Base-by-base conservation (phyloP, 805 yeast species). In the Lachancea mirantina region DNA sequence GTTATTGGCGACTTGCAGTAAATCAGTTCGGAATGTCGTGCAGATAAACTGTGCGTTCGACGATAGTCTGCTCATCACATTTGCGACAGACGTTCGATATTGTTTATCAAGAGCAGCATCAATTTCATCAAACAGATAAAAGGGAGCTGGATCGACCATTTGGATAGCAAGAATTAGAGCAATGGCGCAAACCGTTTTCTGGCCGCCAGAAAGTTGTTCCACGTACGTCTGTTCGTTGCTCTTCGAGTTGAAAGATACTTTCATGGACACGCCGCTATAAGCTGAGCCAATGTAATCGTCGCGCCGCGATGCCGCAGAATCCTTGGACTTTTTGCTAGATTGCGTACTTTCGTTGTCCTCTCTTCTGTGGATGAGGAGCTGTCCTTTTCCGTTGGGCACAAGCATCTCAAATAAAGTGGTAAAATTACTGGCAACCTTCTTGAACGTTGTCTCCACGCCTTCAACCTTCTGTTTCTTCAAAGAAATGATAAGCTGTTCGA, bases 201-300 rank as follows among this genome's bases (percentile, higher is more conserved):
- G 98, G 8, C 98, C 98, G 24, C 98, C 98, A 1, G 96, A 84
- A 11, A 92, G 65, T 53, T 88, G 96, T 53, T 85, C 95, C 36
- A 89, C 79, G 40, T 83, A 69, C 40, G 80, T 82, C 54, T 84
- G 95, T 45, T 87, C 96, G 50, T 88, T 82, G 17, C 71, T 68
- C 50, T 78, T 78, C 7, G 94, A 80, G 53, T 85, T 89, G 67
- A 89, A 89, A 0, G 96, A 84, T 3, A 88, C 96, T 7, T 79
- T 68, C 34, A 92, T 84, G 0, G 94, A 73, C 3, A 89, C 85
- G 15, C 97, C 97, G 8, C 67, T 64, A 52, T 81, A 84, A 34
- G 73, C 72, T 11, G 46, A 33, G 2, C 39, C 49, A 4, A 29
- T 6, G 2, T 46, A 41, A 13, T 41, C 43, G 22, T 42, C 35